Base-by-base conservation (phyloP, 2,329 filamentous ascomycete species). In the Xylariomycetidae sp. region DNA sequence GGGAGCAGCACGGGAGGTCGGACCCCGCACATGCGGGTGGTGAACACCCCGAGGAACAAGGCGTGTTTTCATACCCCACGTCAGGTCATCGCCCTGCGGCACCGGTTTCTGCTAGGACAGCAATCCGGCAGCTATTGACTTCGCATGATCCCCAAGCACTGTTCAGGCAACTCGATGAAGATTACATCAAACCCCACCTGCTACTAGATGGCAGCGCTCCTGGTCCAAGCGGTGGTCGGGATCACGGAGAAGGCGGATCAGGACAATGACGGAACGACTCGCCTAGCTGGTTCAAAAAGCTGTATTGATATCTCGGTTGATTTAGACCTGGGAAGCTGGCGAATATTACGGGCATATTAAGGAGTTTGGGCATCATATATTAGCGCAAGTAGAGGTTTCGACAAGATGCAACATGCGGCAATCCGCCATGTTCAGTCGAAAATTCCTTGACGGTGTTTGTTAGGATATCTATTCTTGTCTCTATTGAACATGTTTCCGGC, bases 91-190 rank as follows among this genome's bases (percentile, higher is more conserved):
- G 46, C 27, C 46, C 54, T 12, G 17, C 58, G 31, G 47, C 65
- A 29, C 63, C 72, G 25, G 64, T 87, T n/a, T 85, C 77, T 18
- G 85, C 85, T 9, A 74, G 79, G 14, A 83, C 79, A 19, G 84
- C 88, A 0, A 78, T 95, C 38, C 79, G 80, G 36, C 84, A 90
- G 53, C 67, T 98, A 7, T 79, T 94, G 47, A 85, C 83, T 12
- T 75, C 83, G 1, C 87, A 94, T 31, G 92, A 98, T 57, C 88
- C 93, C 27, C 84, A 85, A 8, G 87, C 84, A 28, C 77, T 93
- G 63, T 94, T 98, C 60, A 81, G 80, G 47, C 89, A 95, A 61
- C 67, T 98, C 39, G 92, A 98, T 57, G 92, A 98, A 60, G 87
- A 89, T 40, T 95, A 88, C 58, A 89, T 96, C 60, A 96, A 96